These are phyloP conservation scores for Paratrypanosoma confusum DNA, from an alignment of 208 protist genomes.

Conservation along the genomic window DNA sequence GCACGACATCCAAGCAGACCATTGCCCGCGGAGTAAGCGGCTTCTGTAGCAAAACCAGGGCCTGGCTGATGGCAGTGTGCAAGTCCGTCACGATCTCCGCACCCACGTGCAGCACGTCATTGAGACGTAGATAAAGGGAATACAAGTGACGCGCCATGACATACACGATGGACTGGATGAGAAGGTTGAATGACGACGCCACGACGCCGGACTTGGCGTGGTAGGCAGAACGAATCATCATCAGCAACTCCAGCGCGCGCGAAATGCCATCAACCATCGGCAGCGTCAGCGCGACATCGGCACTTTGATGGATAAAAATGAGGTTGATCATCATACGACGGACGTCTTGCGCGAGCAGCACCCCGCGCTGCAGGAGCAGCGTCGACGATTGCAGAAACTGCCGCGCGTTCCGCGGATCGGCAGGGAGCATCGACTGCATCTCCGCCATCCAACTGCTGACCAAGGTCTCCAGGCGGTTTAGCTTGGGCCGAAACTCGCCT, in stretches of 20 bases:
- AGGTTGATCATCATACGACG: constrained; percentile 39
- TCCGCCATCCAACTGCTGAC: constrained; percentile 25
- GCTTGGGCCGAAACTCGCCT: constrained; percentile 9
- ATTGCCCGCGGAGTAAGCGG: constrained; percentile 44
- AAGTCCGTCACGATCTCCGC: constrained; percentile 25
- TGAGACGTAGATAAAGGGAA: constrained; percentile 20
- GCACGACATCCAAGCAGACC: constrained; percentile 36
- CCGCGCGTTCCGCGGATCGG: constrained; percentile 18
- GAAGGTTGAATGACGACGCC: constrained; percentile 46
- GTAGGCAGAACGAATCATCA: constrained; percentile 77
- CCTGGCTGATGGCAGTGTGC: constrained; percentile 38
- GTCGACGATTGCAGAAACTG: constrained; percentile 24
- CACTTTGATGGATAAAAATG: constrained; percentile 62
- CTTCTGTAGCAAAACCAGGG: constrained; percentile 56
- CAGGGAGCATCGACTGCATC: constrained; percentile 28
- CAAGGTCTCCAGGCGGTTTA: constrained; percentile 23
- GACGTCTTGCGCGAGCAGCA: constrained; percentile 50
- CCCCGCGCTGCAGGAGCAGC: constrained; percentile 51
- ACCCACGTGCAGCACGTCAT: constrained; percentile 3
- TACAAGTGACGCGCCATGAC: constrained; percentile 61
- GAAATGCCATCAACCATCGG: constrained; percentile 53
- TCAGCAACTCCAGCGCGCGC: constrained; percentile 74
- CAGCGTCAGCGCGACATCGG: constrained; percentile 40
- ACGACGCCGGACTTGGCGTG: constrained; percentile 66
- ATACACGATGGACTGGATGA: constrained; percentile 63